phyloP scores from a whole-genome alignment of 257 asterid genomes.

The Pogostemon cablin region DNA sequence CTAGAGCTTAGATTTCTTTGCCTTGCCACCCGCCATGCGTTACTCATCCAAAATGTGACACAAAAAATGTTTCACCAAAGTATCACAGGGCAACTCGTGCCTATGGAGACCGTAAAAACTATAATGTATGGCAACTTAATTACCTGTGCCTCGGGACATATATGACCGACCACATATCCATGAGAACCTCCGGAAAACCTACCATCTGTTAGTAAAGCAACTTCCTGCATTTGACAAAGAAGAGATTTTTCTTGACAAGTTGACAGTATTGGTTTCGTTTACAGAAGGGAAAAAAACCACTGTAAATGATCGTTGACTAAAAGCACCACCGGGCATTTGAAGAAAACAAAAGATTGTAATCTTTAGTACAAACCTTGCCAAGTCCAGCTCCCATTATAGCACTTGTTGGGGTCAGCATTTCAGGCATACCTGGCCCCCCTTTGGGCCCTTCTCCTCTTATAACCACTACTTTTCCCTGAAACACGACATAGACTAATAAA shows the following conservation, averaged over 20 bases:
- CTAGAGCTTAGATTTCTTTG: no score
- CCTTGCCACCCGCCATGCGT: no score
- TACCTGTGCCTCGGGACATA: constrained; percentile 99
- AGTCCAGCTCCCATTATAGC: constrained; percentile 99
- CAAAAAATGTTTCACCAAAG: no score
- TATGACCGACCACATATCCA: constrained; percentile 97
- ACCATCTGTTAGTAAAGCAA: constrained; percentile 92
- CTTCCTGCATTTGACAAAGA: constrained; percentile 56
- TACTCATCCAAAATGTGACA: no score
- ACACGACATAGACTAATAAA: background rate
- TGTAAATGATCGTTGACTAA: background rate
- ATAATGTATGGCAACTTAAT: background rate
- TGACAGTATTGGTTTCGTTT: background rate
- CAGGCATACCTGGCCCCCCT: constrained; percentile 99
- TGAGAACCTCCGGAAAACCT: constrained; percentile 99
- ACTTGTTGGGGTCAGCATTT: constrained; percentile 98
- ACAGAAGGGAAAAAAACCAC: background rate
- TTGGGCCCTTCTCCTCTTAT: constrained; percentile 99
- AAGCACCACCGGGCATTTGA: background rate
- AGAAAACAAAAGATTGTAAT: constrained; percentile 10
- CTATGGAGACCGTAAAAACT: background rate
- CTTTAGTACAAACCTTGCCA: constrained; percentile 68
- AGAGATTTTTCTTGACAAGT: background rate
- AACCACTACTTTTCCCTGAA: constrained; percentile 92
- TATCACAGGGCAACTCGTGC: no score